Conservation (phyloP, 352 stramenopile genomes). For the Phytophthora tubulina region DNA sequence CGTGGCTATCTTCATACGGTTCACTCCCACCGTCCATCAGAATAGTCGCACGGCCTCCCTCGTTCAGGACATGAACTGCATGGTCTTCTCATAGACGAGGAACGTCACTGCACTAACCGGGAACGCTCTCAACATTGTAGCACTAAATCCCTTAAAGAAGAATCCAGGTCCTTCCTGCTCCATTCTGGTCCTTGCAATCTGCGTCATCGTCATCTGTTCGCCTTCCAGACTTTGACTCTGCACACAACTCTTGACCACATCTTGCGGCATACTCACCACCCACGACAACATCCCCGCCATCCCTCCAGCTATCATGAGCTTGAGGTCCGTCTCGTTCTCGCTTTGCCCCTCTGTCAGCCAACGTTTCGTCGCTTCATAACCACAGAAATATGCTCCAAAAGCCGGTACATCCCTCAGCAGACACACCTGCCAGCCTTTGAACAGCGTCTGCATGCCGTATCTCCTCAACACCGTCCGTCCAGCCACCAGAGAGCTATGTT, state of each 20-base stretch:
- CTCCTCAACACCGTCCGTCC: conserved; percentile 49
- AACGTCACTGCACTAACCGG: conserved; percentile 89
- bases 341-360: conserved; percentile 57
- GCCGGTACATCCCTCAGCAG: conserved; percentile 79
- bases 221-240: conserved; percentile 74
- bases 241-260: conserved; percentile 92
- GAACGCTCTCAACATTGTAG: conserved; percentile 85
- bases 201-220: conserved; percentile 50
- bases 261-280: conserved; percentile 83
- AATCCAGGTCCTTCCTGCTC: conserved; percentile 63
- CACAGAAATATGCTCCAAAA: conserved; percentile 86
- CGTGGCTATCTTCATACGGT: not conserved
- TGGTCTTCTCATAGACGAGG: conserved; percentile 86
- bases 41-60: conserved; percentile 13
- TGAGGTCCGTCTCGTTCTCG: conserved; percentile 71
- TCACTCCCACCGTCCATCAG: not conserved
- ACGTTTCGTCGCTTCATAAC: conserved; percentile 80
- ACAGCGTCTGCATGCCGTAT: conserved; percentile 61
- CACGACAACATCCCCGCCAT: conserved; percentile 83
- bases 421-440: conserved; percentile 76
- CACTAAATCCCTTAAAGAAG: conserved; percentile 85
- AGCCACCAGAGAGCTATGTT: conserved; percentile 64
- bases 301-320: conserved; percentile 80
- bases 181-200: conserved; percentile 61
- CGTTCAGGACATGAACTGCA: conserved; percentile 78